phyloP scores from a whole-genome alignment of 2,329 filamentous ascomycete genomes.

The Nigrograna mackinnonii region DNA sequence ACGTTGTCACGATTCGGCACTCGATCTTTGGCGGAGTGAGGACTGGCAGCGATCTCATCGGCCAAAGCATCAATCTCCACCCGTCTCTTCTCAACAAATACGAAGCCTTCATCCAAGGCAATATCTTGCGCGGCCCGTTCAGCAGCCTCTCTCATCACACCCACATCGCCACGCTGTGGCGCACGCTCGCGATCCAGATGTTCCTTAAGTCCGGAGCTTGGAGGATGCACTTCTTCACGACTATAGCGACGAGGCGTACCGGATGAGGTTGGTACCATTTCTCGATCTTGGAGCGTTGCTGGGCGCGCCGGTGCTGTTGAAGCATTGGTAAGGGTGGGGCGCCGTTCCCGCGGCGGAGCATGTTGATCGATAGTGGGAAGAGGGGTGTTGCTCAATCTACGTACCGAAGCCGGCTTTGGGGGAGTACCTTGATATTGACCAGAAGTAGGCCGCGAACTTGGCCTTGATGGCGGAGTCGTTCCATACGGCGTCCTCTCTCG shows the following conservation, averaged over 20 bases:
- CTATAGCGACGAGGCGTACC: conserved; percentile 67
- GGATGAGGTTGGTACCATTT: conserved; percentile 37
- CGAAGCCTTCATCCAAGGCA: conserved; percentile 90
- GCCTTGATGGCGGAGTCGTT: conserved; percentile 36
- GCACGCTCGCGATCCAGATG: conserved; percentile 47
- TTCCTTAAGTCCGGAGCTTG: conserved; percentile 53
- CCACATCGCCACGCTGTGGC: conserved; percentile 43
- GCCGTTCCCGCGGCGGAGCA: conserved; percentile 44
- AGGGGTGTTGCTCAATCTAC: conserved; percentile 37
- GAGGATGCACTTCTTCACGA: conserved; percentile 47
- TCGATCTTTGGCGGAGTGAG: conserved; percentile 56
- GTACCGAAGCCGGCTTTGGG: conserved; percentile 23
- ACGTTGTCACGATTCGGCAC: conserved; percentile 60
- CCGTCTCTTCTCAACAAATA: conserved; percentile 90
- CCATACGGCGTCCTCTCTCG: conserved; percentile 28
- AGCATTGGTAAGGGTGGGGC: conserved; percentile 48
- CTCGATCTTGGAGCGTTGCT: conserved; percentile 37
- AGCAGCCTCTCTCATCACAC: conserved; percentile 50
- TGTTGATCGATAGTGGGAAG: conserved; percentile 37
- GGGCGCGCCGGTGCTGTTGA: conserved; percentile 50
- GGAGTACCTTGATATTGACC: conserved; percentile 28
- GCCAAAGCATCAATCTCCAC: conserved; percentile 98
- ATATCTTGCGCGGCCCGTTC: conserved; percentile 81
- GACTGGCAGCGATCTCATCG: conserved; percentile 88
- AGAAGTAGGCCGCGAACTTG: conserved; percentile 33